phyloP scores from a whole-genome alignment of 805 yeast genomes.

The Huiozyma naganishii region DNA sequence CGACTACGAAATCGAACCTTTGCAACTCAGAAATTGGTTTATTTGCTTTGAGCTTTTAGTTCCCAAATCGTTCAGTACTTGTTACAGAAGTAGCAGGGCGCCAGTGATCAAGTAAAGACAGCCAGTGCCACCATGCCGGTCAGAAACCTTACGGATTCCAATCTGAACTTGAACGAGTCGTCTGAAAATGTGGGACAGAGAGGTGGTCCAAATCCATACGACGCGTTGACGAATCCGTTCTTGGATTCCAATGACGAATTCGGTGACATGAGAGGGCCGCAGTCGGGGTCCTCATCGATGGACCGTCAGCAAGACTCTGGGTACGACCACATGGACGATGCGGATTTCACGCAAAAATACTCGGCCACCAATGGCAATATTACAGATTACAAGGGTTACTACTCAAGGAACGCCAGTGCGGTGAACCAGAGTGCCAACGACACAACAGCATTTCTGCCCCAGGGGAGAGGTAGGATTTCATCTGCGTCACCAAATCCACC shows the following conservation, averaged over 20 bases:
- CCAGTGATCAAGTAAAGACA: background rate
- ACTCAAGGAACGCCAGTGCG: conserved; percentile 13
- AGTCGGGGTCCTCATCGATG: conserved; percentile 2
- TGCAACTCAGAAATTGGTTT: no score
- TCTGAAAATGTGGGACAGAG: conserved; percentile 8
- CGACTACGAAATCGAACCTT: no score
- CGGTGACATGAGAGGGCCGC: conserved; percentile 1
- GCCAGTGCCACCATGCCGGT: conserved; percentile 36
- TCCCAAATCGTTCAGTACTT: no score
- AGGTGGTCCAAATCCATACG: background rate
- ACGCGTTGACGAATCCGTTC: conserved; percentile 6
- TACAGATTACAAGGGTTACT: conserved; percentile 21
- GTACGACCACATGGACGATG: background rate
- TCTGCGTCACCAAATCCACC: conserved; percentile 10
- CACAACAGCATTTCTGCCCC: conserved; percentile 1
- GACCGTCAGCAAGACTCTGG: background rate
- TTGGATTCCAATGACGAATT: conserved; percentile 9
- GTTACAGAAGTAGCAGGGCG: no score
- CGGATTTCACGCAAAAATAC: background rate
- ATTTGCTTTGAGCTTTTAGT: no score
- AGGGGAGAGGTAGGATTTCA: conserved; percentile 6
- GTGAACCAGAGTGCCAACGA: background rate
- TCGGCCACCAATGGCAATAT: background rate
- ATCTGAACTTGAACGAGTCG: conserved; percentile 1
- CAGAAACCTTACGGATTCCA: conserved; percentile 7